phyloP scores from a whole-genome alignment of 179 eudicot species.

The Spergularia azorica region DNA sequence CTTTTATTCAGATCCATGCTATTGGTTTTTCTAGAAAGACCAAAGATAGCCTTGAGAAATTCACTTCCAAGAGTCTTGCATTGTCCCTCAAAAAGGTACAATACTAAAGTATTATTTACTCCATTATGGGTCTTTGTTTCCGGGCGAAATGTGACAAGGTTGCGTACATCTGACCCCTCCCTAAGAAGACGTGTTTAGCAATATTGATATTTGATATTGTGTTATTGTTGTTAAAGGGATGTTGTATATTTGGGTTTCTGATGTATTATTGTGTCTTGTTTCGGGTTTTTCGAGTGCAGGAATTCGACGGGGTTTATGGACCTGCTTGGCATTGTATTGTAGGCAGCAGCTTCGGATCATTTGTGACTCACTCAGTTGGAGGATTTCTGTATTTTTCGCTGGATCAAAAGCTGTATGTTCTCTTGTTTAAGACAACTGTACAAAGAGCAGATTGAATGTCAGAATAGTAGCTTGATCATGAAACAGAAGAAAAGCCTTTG shows the following conservation, averaged over 20 bases:
- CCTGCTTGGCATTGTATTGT: constrained; percentile 98
- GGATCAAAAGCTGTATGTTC: constrained; percentile 83
- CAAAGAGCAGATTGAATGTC: constrained; percentile 60
- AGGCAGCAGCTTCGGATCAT: constrained; percentile 92
- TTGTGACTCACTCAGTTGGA: constrained; percentile 93
- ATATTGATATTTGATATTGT: neutral
- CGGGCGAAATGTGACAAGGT: neutral
- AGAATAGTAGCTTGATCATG: constrained; percentile 10
- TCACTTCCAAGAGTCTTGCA: constrained; percentile 81
- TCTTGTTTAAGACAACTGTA: constrained; percentile 89
- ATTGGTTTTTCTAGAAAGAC: constrained; percentile 85
- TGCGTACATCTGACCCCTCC: neutral
- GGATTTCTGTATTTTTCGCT: constrained; percentile 89
- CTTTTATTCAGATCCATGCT: constrained; percentile 92
- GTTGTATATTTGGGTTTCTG: neutral
- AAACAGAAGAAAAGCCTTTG: neutral
- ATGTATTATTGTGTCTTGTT: neutral
- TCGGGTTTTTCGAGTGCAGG: constrained; percentile 47
- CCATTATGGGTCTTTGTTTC: neutral
- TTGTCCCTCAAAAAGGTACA: constrained; percentile 78
- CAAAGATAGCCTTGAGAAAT: constrained; percentile 86
- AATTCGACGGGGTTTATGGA: constrained; percentile 95
- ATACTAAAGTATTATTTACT: neutral
- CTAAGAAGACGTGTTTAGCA: neutral
- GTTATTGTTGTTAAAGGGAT: neutral